Percentiles rank a stretch among this genome's conserved stretches.
These are phyloP conservation scores for Elongisporangium undulatum DNA, from an alignment of 352 stramenopile genomes.

Conservation along the genomic window DNA sequence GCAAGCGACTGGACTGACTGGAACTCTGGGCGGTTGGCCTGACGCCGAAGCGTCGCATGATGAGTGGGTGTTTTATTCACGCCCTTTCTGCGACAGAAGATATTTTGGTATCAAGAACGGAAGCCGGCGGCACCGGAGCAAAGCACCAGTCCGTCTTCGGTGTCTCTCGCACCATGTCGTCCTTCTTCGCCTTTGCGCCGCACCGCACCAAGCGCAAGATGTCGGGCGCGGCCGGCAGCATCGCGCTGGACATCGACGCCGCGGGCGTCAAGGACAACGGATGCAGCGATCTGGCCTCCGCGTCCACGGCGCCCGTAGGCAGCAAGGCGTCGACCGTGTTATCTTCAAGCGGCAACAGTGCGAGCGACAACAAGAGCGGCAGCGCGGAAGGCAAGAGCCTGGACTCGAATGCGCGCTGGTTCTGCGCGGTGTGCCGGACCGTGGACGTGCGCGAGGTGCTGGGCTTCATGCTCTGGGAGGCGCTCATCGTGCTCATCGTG, in stretches of 20 bases:
- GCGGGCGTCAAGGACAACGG: background rate
- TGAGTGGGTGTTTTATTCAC: background rate
- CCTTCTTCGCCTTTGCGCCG: constrained; percentile 16
- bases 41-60: background rate
- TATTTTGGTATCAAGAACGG: background rate
- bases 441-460: constrained; percentile 14
- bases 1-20: too few relatives aligned
- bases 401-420: background rate
- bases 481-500: constrained; percentile 16
- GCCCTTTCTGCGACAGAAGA: background rate
- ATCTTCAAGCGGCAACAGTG: background rate
- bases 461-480: constrained; percentile 19
- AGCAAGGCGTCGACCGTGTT: constrained; percentile 1
- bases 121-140: too few relatives aligned
- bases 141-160: too few relatives aligned
- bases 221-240: constrained; percentile 34
- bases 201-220: constrained; percentile 56
- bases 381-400: background rate
- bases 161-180: constrained; percentile 8
- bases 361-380: background rate
- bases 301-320: constrained; percentile 3
- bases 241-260: constrained; percentile 21
- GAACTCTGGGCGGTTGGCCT: background rate
- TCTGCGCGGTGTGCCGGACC: constrained; percentile 5
- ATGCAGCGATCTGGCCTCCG: constrained; percentile 17